Evolutionary conservation across 345 rosid species (phyloP).

Genomic region (Boechera divaricarpa): DNA sequence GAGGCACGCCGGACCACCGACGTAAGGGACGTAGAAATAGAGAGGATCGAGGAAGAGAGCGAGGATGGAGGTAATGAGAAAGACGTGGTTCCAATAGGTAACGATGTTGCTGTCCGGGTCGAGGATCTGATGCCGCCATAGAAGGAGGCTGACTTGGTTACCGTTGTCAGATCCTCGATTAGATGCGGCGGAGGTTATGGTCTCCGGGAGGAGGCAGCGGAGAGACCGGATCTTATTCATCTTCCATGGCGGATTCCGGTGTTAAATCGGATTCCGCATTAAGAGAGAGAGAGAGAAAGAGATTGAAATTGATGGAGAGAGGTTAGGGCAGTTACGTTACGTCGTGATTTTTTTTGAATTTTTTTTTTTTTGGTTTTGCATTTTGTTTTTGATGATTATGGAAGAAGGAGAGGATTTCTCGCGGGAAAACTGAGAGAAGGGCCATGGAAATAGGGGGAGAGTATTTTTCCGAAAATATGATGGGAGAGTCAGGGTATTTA

Average conservation of each 20-base stretch:
- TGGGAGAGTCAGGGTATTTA: conserved; percentile 8
- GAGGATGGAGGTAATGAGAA: conserved; percentile 69
- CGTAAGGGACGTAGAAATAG: conserved; percentile 72
- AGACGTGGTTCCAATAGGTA: conserved; percentile 84
- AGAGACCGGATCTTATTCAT: conserved; percentile 52
- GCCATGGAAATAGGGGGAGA: conserved; percentile 33
- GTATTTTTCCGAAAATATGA: conserved; percentile 3
- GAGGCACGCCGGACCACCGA: conserved; percentile 65
- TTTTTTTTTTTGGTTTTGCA: neutral
- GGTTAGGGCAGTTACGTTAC: conserved; percentile 2
- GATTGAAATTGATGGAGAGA: neutral
- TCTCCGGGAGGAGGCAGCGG: conserved; percentile 50
- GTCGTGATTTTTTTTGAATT: neutral
- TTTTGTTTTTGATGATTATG: conserved; percentile 33
- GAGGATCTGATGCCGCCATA: conserved; percentile 87
- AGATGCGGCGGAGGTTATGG: conserved; percentile 47
- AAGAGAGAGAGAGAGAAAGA: conserved; percentile 6
- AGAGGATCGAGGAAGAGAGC: conserved; percentile 92
- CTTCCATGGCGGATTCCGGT: conserved; percentile 64
- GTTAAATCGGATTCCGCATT: conserved; percentile 51
- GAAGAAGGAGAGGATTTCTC: conserved; percentile 40
- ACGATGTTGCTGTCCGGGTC: conserved; percentile 91
- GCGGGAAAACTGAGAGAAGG: conserved; percentile 45
- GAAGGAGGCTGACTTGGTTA: conserved; percentile 45
- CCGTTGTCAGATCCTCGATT: conserved; percentile 35